phyloP scores from a whole-genome alignment of 495 filamentous ascomycete genomes.

The Neurospora sp. region DNA sequence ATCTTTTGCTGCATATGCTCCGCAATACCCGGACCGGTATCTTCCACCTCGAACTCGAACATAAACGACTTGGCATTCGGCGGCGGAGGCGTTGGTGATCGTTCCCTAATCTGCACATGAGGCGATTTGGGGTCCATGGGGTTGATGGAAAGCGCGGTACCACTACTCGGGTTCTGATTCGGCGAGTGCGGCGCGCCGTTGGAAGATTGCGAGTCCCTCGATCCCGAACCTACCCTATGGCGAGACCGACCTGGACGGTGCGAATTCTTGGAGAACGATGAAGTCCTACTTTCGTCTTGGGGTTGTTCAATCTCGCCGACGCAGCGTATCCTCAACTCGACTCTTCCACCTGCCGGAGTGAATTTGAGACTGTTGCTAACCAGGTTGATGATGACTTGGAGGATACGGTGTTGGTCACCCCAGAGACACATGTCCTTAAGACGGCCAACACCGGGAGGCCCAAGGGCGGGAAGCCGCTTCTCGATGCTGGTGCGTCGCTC shows the following conservation, averaged over 20 bases:
- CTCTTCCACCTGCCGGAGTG: conserved; percentile 66
- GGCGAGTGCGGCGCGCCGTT: conserved; percentile 20
- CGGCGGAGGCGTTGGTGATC: conserved; percentile 52
- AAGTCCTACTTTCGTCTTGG: conserved; percentile 35
- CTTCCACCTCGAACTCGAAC: conserved; percentile 83
- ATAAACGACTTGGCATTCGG: conserved; percentile 46
- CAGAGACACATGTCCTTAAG: conserved; percentile 67
- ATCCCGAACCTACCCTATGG: conserved; percentile 38
- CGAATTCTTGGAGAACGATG: conserved; percentile 39
- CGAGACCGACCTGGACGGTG: conserved; percentile 27
- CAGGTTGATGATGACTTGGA: conserved; percentile 87
- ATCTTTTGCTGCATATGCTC: conserved; percentile 64
- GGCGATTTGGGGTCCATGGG: conserved; percentile 44
- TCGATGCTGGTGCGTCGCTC: conserved; percentile 24
- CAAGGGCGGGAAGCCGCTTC: conserved; percentile 36
- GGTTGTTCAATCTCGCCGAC: conserved; percentile 42
- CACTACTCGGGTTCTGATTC: conserved; percentile 18
- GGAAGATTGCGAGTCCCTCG: conserved; percentile 37
- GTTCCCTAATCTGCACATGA: conserved; percentile 41
- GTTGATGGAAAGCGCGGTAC: conserved; percentile 49
- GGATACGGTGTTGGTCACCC: conserved; percentile 83
- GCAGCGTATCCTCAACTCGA: conserved; percentile 65
- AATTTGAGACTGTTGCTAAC: conserved; percentile 92
- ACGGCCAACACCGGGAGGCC: conserved; percentile 50
- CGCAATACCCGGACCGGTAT: conserved; percentile 87